phyloP scores from a whole-genome alignment of 352 stramenopile species.

The Globisporangium parvum region DNA sequence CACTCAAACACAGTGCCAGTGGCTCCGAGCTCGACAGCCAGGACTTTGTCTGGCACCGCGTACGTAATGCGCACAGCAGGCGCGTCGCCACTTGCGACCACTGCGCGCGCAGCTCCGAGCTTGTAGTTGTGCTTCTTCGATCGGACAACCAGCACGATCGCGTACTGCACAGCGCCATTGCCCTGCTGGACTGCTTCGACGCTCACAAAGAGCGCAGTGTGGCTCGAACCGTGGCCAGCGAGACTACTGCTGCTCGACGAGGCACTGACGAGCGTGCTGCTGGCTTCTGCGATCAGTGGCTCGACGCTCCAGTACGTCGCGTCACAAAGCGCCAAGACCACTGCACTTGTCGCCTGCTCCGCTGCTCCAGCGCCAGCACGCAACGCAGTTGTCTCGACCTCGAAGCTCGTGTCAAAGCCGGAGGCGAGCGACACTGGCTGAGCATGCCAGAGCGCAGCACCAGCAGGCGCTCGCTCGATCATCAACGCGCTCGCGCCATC shows the following conservation, averaged over 20 bases:
- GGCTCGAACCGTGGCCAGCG: slow-evolving; percentile 12
- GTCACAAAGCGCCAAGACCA: slow-evolving; percentile 58
- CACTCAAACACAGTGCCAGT: slow-evolving; percentile 41
- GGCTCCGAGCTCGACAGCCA: slow-evolving; percentile 34
- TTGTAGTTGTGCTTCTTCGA: slow-evolving; percentile 30
- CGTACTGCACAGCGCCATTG: slow-evolving; percentile 17
- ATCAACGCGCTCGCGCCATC: slow-evolving; percentile 17
- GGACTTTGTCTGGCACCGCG: slow-evolving; percentile 28
- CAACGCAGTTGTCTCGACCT: slow-evolving; percentile 17
- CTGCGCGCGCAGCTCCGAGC: slow-evolving; percentile 25
- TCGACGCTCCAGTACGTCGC: slow-evolving; percentile 63
- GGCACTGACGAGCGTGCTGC: slow-evolving; percentile 14
- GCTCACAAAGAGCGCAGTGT: slow-evolving; percentile 36
- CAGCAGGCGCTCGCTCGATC: slow-evolving; percentile 19
- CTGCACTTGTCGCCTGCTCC: slow-evolving; percentile 6
- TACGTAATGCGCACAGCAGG: slow-evolving; percentile 31
- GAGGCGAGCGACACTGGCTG: slow-evolving; percentile 24
- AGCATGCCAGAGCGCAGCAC: slow-evolving; percentile 45
- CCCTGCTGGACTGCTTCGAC: background rate
- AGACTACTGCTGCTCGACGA: slow-evolving; percentile 1
- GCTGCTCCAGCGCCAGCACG: slow-evolving; percentile 3
- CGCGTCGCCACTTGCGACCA: slow-evolving; percentile 14
- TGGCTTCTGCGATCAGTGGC: slow-evolving; percentile 35
- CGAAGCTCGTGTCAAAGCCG: slow-evolving; percentile 49
- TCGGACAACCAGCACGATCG: slow-evolving; percentile 37